Conservation (phyloP, 495 filamentous ascomycete species). For the Mytilinidion resinicola region DNA sequence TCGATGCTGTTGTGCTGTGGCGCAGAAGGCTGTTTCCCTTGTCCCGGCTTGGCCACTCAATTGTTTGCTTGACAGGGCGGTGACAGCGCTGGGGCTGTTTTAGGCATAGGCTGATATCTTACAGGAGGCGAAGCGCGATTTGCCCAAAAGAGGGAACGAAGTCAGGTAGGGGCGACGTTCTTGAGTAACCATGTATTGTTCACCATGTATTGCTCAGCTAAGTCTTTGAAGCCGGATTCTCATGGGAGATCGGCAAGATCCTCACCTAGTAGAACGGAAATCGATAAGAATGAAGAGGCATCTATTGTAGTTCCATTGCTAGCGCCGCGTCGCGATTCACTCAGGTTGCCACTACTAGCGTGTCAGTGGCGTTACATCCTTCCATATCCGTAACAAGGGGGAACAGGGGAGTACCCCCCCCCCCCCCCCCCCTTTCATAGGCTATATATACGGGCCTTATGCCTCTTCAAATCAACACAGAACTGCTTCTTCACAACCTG, state of each 20-base stretch:
- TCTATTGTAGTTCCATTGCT: neutral
- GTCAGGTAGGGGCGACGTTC: neutral
- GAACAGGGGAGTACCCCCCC: no score
- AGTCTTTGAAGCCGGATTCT: neutral
- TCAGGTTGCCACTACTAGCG: no score
- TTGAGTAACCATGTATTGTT: neutral
- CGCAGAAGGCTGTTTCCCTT: neutral
- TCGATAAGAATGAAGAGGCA: neutral
- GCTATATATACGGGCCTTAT: no score
- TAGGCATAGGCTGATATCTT: neutral
- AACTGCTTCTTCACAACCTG: no score
- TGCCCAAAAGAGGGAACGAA: neutral
- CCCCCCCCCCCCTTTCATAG: no score
- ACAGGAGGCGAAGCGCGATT: neutral
- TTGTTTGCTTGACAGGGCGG: neutral
- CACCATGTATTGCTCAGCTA: neutral
- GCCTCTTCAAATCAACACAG: no score
- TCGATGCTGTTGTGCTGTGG: neutral
- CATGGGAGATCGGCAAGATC: neutral
- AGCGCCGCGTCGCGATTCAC: neutral
- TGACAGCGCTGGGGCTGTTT: neutral
- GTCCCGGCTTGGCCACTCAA: neutral
- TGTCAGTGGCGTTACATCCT: no score
- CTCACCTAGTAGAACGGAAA: neutral
- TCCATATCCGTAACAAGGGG: no score